Base-by-base conservation (phyloP, 441 rosid genomes). In the Kokia cookei region DNA sequence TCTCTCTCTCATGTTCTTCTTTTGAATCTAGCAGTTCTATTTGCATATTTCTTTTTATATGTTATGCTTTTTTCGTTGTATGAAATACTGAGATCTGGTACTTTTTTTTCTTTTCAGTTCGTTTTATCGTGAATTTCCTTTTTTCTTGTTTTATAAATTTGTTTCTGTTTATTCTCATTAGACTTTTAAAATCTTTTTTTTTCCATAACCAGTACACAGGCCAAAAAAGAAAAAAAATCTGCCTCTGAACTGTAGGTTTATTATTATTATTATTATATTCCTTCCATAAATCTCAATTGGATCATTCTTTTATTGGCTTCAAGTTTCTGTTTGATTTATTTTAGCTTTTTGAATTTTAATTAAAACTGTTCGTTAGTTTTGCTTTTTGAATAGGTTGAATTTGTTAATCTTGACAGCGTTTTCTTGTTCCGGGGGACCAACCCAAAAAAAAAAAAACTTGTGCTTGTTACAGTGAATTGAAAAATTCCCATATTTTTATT, bases 281-380 rank as follows among this genome's bases (percentile, higher is more conserved):
- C 58, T 24, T 54, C 17, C 7, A 17, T 17, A 3, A 15, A 13
- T 60, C 47, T 63, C 64, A 64, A 68, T 72, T 79, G 80, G 82
- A 80, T 88, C 71, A 61, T 75, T 59, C 12, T 55, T 79, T 77
- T 55, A 72, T 73, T 80, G 75, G 77, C 78, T 85, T 81, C 71
- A 66, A 83, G 73, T 70, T 55, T 35, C 32, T 19, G 35, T 53
- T 55, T 37, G 15, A 24, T 53, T 69, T 54, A 11, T 40, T 7
- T 13, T 1, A 27, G n/a, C 58, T 4, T 72, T 43, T 54, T n/a
- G 17, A 53, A n/a, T 51, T 51, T 12, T 53, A 14, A 54, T 73
- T 22, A 37, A 72, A 72, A 15, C 58, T 60, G 29, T 27, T 27
- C 3, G 3, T 27, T 27, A 27, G 54, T 17, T 12, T 11, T 12